These are phyloP conservation scores for Candida sp. DNA, from an alignment of 1,139 yeast species.

Conservation along the genomic window DNA sequence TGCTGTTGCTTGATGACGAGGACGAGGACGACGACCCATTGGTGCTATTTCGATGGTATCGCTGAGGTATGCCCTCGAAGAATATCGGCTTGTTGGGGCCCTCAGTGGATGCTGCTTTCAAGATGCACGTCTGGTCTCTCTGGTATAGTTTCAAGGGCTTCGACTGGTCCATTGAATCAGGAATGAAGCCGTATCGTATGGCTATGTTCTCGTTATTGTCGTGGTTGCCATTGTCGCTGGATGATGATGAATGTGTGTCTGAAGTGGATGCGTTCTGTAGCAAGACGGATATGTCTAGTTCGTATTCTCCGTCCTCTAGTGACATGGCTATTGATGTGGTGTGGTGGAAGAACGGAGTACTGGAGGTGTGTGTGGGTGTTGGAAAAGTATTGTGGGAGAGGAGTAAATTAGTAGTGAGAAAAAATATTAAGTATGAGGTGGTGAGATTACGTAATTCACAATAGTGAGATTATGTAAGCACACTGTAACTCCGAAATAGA, in stretches of 20 bases:
- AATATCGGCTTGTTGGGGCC: conserved; percentile 27
- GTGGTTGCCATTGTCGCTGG: neutral
- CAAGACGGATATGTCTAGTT: conserved; percentile 40
- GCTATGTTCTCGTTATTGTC: conserved; percentile 31
- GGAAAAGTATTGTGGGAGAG: neutral
- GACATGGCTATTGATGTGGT: conserved; percentile 11
- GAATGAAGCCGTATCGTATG: conserved; percentile 47
- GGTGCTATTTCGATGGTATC: conserved; percentile 19
- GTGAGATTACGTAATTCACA: neutral
- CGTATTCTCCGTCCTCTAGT: conserved; percentile 50
- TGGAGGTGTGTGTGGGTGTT: neutral
- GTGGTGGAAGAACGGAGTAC: neutral
- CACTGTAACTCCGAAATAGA: no score
- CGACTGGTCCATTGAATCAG: conserved; percentile 45
- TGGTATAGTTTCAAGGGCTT: conserved; percentile 40
- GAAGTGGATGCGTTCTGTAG: conserved; percentile 15
- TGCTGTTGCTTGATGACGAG: neutral
- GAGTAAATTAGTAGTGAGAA: neutral
- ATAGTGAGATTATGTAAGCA: neutral
- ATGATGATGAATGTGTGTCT: neutral
- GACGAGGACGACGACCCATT: neutral
- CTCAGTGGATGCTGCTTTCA: conserved; percentile 33
- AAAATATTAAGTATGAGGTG: no score
- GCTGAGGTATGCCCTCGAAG: conserved; percentile 45
- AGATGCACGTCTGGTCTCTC: conserved; percentile 34